A percentile compares a stretch with the other conserved stretches of the same genome.
phyloP scores from a whole-genome alignment of 2,329 filamentous ascomycete species.

The Cyphellophora attinorum region DNA sequence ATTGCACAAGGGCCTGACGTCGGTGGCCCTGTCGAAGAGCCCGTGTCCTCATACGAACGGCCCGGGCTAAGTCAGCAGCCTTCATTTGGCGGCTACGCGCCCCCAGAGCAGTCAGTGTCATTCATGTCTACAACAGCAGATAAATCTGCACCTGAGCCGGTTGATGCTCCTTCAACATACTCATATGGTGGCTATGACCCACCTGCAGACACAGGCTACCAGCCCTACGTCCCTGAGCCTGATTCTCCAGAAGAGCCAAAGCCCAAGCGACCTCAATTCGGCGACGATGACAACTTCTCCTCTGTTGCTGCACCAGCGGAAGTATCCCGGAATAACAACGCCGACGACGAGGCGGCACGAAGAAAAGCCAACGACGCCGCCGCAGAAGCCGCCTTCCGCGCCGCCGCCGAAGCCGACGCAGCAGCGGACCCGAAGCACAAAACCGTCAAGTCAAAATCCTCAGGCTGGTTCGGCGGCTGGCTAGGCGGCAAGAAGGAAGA shows the following conservation, averaged over 20 bases:
- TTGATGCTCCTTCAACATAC: constrained; percentile 1
- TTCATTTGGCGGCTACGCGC: constrained; percentile 8
- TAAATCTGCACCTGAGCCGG: constrained; percentile 1
- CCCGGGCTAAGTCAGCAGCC: neutral
- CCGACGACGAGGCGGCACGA: constrained; percentile 12
- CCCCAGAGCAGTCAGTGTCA: no score
- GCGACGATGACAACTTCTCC: constrained; percentile 51
- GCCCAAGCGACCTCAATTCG: constrained; percentile 65
- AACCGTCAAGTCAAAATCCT: constrained; percentile 20
- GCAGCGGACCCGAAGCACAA: constrained; percentile 30
- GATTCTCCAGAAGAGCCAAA: constrained; percentile 50
- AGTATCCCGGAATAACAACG: constrained; percentile 1
- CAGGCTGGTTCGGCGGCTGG: constrained; percentile 76
- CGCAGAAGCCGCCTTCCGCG: constrained; percentile 20
- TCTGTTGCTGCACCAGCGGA: constrained; percentile 3
- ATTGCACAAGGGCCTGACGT: neutral
- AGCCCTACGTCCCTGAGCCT: constrained; percentile 27
- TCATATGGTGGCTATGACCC: constrained; percentile 22
- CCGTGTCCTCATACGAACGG: no score
- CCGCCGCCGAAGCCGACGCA: constrained; percentile 18
- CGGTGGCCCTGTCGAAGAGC: no score
- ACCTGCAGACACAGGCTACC: constrained; percentile 22
- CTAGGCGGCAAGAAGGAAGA: constrained; percentile 60
- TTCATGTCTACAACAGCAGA: no score
- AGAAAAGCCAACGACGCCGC: constrained; percentile 17